Evolutionary conservation across 306 rosid genomes (phyloP), one percentile per base, ranked within the genome.

Genomic region (Dalbergia cultrata): DNA sequence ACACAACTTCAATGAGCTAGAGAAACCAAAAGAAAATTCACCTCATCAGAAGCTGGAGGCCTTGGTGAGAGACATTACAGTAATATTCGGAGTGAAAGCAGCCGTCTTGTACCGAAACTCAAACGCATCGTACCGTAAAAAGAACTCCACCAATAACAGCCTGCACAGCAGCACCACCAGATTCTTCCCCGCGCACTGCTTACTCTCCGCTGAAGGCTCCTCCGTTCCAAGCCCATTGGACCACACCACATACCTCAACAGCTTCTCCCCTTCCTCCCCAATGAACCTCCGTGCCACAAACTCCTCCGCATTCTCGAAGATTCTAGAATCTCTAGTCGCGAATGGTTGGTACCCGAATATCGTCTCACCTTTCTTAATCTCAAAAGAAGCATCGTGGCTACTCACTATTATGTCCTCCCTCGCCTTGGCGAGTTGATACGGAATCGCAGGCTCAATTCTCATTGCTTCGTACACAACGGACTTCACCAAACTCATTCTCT

Each of bases 311-410:
- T 87, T 80, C 49, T 83, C 85, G n/a, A 93, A 91, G 5, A 93
- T 34, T 82, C 57, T 87, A 0, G 93, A 85, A 77, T 93, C 98
- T 5, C 74, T 93, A 0, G 95, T 92, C 0, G 94, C 97, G 1
- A 93, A 83, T 0, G 92, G 89, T 72, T 88, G 93, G 68, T 78
- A 91, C 14, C 95, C 98, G 8, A 93, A 91, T 10, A 93, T 67
- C 93, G 83, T 87, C 79, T 93, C 94, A 0, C 94, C 94, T 56
- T 85, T 89, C 75, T 90, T 88, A 59, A 91, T 81, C 90, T 81
- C 43, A 63, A 81, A 93, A 9, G 87, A 13, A 0, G 89, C 86
- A 18, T 91, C 93, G 14, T 91, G 97, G 66, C 86, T 90, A 0
- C 26, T 66, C 26, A 93, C 61, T 8, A 90, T 77, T 2, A 90